Evolutionary conservation across 2,329 filamentous ascomycete species (phyloP), one percentile per base, ranked within the genome.

Genomic region (Simplicillium aogashimaense): DNA sequence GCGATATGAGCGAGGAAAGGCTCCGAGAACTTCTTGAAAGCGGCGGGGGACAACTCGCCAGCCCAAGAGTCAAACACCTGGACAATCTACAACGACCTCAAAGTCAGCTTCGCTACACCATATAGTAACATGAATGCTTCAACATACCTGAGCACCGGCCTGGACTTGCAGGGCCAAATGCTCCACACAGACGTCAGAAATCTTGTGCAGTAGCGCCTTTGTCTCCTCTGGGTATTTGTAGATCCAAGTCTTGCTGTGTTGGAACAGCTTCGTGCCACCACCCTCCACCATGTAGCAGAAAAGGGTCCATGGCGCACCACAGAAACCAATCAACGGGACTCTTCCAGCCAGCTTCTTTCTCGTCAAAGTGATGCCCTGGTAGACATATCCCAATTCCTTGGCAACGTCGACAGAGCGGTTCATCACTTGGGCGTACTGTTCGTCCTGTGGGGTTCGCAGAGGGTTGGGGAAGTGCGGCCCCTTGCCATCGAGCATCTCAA

Each of bases 51-150:
- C 35, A 98, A 72, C 65, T 98, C 92, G 33, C 88, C 89, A 2
- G 92, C 92, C 90, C 92, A 98, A 0, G 90, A 97, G 59, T 98
- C 92, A 56, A 98, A 98, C 11, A 98, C 87, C 72, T 97, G 92
- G 20, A 97, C 71, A 57, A 95, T 76, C 80, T 86, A 45, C 14
- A 17, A 14, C 35, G 15, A 10, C 31, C 7, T 14, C 15, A n/a
- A n/a, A n/a, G 31, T 29, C 4, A 38, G 39, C 33, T 43, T 38
- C 32, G 17, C 32, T 41, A 37, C 33, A 13, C 8, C 20, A 16
- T 35, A 16, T 8, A 15, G 9, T n/a, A 29, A 8, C 11, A 8
- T 35, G 30, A n/a, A n/a, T 7, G 3, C 15, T 9, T 12, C 42
- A 12, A 45, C 59, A 40, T 67, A 82, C 80, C 73, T 95, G 92